Conservation (phyloP, 202 grass and related monocot species). For the Digitaria exilis region DNA sequence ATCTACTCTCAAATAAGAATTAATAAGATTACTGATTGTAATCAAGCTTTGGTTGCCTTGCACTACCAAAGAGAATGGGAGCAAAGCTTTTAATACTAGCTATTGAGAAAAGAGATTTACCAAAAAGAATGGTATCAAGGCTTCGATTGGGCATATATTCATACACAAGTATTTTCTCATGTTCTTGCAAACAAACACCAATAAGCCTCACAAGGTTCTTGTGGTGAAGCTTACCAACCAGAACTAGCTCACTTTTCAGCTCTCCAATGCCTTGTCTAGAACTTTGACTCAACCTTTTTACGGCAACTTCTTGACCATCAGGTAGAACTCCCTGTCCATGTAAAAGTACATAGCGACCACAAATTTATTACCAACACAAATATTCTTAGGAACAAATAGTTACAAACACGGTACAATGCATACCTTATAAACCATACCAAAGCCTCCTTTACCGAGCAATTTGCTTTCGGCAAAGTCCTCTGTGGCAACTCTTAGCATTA, state of each 20-base stretch:
- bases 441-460: slow-evolving; percentile 70
- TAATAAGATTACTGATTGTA: neutral
- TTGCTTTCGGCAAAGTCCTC: slow-evolving; percentile 48
- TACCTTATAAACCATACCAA: slow-evolving; percentile 75
- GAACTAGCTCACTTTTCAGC: slow-evolving; percentile 68
- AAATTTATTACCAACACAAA: neutral
- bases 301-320: slow-evolving; percentile 62
- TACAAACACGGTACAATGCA: neutral
- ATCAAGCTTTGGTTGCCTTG: neutral
- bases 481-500: slow-evolving; percentile 48
- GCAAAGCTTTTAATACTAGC: too few species aligned
- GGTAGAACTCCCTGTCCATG: slow-evolving; percentile 52
- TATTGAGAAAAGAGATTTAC: slow-evolving; percentile 2
- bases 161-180: slow-evolving; percentile 73
- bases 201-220: slow-evolving; percentile 73
- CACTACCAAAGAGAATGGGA: too few species aligned
- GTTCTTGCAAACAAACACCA: slow-evolving; percentile 70
- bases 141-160: slow-evolving; percentile 82
- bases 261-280: slow-evolving; percentile 77
- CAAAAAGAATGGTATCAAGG: slow-evolving; percentile 63
- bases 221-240: slow-evolving; percentile 68
- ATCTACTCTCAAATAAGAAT: slow-evolving; percentile 36
- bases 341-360: neutral
- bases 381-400: too few species aligned
- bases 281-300: slow-evolving; percentile 58